A percentile compares a stretch with the other conserved stretches of the same genome.
Evolutionary conservation across 331 rosid species (phyloP).

Genomic region (Phaseolus coccineus): DNA sequence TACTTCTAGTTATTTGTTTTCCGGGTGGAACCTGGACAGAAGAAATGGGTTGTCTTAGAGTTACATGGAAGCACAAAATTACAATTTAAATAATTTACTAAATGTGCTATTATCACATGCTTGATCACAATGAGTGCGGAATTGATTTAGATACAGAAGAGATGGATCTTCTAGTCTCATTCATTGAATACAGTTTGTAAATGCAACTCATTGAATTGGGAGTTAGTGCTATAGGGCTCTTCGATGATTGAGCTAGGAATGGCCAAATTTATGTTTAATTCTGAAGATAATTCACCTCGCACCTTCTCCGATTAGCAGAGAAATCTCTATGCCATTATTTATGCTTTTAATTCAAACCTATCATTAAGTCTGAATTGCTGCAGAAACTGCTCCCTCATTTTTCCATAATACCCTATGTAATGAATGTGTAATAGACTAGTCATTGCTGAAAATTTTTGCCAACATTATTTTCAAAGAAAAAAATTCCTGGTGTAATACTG

Average conservation of each 20-base stretch:
- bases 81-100: conserved; percentile 6
- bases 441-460: background rate
- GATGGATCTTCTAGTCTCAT: background rate
- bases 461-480: background rate
- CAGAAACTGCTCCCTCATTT: background rate
- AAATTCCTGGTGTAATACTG: background rate
- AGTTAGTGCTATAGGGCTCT: conserved; percentile 12
- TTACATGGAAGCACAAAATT: conserved; percentile 11
- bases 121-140: background rate
- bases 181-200: background rate
- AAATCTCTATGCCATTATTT: background rate
- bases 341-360: conserved; percentile 1
- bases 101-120: conserved; percentile 1
- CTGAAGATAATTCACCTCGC: background rate
- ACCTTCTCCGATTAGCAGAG: background rate
- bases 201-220: background rate
- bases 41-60: conserved; percentile 9
- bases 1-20: conserved; percentile 33
- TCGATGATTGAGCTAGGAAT: conserved; percentile 11
- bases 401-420: background rate
- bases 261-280: background rate
- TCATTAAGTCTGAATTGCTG: conserved; percentile 9
- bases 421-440: background rate
- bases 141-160: background rate
- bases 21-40: conserved; percentile 33